Evolutionary conservation across 2,329 filamentous ascomycete species (phyloP).

Genomic region (Beauveria pseudobassiana): DNA sequence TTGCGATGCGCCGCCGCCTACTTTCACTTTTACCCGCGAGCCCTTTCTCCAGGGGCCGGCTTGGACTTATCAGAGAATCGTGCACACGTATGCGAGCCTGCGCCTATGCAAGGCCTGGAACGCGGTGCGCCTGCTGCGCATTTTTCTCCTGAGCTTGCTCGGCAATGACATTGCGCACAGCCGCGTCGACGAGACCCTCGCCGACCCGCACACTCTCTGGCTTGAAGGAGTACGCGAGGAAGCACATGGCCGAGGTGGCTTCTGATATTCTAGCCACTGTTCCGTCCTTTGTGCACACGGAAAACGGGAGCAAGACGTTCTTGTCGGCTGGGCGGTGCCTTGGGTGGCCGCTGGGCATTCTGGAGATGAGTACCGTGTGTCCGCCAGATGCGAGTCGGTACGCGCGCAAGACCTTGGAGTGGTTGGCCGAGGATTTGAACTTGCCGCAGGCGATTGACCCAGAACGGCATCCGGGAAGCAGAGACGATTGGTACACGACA

Average conservation of each 20-base stretch:
- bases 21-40: neutral
- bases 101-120: constrained; percentile 20
- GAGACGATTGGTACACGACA: constrained; percentile 12
- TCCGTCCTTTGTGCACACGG: constrained; percentile 14
- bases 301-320: constrained; percentile 13
- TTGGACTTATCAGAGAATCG: constrained; percentile 14
- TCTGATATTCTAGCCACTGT: constrained; percentile 18
- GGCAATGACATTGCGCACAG: constrained; percentile 1
- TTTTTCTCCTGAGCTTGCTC: constrained; percentile 17
- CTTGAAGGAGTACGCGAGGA: constrained; percentile 7
- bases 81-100: constrained; percentile 16
- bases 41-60: neutral
- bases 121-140: constrained; percentile 18
- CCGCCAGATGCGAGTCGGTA: constrained; percentile 10
- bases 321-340: constrained; percentile 17
- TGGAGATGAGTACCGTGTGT: constrained; percentile 13
- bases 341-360: constrained; percentile 19
- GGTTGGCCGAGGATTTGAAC: constrained; percentile 16
- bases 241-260: constrained; percentile 15
- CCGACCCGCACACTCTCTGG: neutral
- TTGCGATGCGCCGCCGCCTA: neutral
- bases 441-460: constrained; percentile 16
- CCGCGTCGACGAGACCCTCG: neutral
- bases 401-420: constrained; percentile 15
- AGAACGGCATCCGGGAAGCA: neutral